These are phyloP conservation scores for Oenanthe sinensis DNA, from an alignment of 129 eudicot genomes.

Conservation along the genomic window DNA sequence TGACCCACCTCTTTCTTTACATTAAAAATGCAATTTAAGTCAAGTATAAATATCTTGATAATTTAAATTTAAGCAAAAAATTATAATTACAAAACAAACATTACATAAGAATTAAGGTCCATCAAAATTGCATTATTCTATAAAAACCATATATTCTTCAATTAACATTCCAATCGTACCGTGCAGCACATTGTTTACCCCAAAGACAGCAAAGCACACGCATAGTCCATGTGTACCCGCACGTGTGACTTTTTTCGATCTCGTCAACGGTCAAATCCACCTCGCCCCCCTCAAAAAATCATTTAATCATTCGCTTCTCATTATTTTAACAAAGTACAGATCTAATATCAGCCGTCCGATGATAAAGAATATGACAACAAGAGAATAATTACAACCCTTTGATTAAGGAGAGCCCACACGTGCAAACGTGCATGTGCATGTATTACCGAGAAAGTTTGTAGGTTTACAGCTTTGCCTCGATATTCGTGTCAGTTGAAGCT, in stretches of 20 bases:
- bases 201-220: conserved; percentile 10
- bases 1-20: neutral
- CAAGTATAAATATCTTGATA: neutral
- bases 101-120: neutral
- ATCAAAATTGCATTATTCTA: neutral
- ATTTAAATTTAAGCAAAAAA: neutral
- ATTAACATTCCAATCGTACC: conserved; percentile 2
- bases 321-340: neutral
- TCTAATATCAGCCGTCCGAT: conserved; percentile 5
- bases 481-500: neutral
- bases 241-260: conserved; percentile 4
- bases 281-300: conserved; percentile 2
- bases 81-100: neutral
- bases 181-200: neutral
- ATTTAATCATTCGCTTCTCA: conserved; percentile 12
- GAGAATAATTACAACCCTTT: neutral
- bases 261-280: conserved; percentile 9
- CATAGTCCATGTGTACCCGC: conserved; percentile 13
- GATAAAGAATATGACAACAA: no score
- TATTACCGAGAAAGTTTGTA: conserved; percentile 8
- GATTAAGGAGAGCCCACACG: conserved; percentile 10
- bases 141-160: neutral
- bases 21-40: neutral
- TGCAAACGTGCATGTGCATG: conserved; percentile 11
- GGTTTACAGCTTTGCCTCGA: conserved; percentile 7